Base-by-base conservation (phyloP, 495 filamentous ascomycete genomes). In the Aspergillus steynii region DNA sequence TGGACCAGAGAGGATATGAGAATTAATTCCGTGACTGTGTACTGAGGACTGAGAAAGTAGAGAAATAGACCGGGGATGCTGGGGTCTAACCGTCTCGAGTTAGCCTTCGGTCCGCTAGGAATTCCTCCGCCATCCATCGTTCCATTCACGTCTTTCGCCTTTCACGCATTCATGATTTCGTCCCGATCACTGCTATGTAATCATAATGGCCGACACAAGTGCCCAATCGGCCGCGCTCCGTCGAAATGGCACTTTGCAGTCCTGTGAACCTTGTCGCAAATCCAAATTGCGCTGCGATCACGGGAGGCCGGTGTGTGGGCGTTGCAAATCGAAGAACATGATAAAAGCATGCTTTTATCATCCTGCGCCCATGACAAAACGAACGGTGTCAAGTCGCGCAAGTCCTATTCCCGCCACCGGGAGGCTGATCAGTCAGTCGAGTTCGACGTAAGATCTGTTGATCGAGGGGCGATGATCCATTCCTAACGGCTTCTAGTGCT, bases 231-330 rank as follows among this genome's bases (percentile, higher is more conserved):
- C 70, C 7, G 73, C 68, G 14, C 71, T 73, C 10, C 72, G 74
- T 42, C 75, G 78, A 34, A 84, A 83, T 69, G 80, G 81, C 8
- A 73, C 78, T 20, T 67, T 75, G 28, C 77, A 79, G 59, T 81
- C 80, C 1, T 85, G 81, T 56, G 79, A 84, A 68, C 80, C 81
- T 15, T 84, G 81, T 61, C 75, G 81, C 27, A 81, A 79, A 59
- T 76, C 80, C 25, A 83, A 84, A 59, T 69, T 83, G 46, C 74
- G 74, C 54, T 83, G 80, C 64, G 79, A 82, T 49, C 80, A 83
- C 58, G 67, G 67, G 15, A 61, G 74, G 29, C 81, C 68, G 9
- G 69, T 66, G 12, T 79, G 72, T 61, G 74, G 71, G 48, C 66
- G 65, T 72, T 80, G 71, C 61, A 56, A 61, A 3, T 51, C 69